These are phyloP conservation scores for Patellaria atrata DNA, from an alignment of 495 filamentous ascomycete species.

Conservation along the genomic window DNA sequence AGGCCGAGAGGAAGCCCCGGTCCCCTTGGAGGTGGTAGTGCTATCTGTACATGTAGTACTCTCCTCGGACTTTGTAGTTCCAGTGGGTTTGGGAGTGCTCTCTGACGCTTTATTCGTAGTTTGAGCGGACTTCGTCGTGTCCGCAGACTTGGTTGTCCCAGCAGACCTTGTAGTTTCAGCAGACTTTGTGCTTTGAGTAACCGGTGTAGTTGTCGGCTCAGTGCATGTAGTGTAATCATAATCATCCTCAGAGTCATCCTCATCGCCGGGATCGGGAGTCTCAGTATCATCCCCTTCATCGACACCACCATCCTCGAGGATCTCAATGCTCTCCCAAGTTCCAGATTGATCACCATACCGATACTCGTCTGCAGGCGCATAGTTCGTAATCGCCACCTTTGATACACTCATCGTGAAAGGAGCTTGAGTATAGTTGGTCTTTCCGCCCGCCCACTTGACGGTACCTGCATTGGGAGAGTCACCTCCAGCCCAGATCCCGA, in stretches of 20 bases:
- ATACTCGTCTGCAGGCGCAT: slow-evolving; percentile 52
- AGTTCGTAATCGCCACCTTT: slow-evolving; percentile 51
- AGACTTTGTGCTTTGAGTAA: slow-evolving; percentile 5
- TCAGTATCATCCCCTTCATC: neutral
- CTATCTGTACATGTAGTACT: too few relatives aligned
- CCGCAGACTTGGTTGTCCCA: neutral
- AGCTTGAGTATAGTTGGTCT: slow-evolving; percentile 50
- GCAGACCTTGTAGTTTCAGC: slow-evolving; percentile 2
- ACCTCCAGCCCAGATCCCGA: slow-evolving; percentile 81
- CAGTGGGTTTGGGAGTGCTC: too few relatives aligned
- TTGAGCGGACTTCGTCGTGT: neutral
- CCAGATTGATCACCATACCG: slow-evolving; percentile 52
- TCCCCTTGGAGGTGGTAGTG: too few relatives aligned
- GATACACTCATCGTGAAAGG: slow-evolving; percentile 70
- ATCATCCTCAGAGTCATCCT: slow-evolving; percentile 9
- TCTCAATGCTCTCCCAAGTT: slow-evolving; percentile 24
- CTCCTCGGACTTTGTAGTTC: too few relatives aligned
- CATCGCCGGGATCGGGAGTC: too few relatives aligned
- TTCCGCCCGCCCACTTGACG: slow-evolving; percentile 67
- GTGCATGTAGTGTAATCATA: neutral
- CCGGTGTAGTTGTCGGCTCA: slow-evolving; percentile 3
- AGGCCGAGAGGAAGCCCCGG: too few relatives aligned
- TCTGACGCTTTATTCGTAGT: too few relatives aligned
- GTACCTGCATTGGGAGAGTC: slow-evolving; percentile 39
- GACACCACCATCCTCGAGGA: slow-evolving; percentile 8